These are phyloP conservation scores for Calonectria leucothoes DNA, from an alignment of 2,329 filamentous ascomycete species.

Conservation along the genomic window DNA sequence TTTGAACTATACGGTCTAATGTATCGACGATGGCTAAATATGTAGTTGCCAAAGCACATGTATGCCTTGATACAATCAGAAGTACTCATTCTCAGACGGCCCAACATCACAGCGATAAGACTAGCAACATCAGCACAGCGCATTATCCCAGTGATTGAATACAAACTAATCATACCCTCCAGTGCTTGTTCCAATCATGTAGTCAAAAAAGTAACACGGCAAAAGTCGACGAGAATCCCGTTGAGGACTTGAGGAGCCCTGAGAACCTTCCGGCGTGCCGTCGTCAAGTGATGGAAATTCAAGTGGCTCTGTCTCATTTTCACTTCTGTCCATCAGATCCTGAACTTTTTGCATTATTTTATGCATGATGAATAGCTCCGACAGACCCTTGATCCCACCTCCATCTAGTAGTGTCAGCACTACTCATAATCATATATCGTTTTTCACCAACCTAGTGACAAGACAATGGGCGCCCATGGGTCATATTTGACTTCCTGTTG, in stretches of 20 bases:
- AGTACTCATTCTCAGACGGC: background rate
- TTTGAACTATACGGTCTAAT: background rate
- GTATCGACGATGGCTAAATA: background rate
- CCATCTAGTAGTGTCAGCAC: background rate
- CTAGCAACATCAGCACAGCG: background rate
- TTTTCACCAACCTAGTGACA: background rate
- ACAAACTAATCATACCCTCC: background rate
- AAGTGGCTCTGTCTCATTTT: background rate
- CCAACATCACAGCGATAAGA: background rate
- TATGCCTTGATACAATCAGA: background rate
- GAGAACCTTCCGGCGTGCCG: no score
- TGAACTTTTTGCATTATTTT: background rate
- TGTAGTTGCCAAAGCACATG: background rate
- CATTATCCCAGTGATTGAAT: background rate
- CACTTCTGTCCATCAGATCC: background rate
- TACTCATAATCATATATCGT: no score
- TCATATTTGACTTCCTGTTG: background rate
- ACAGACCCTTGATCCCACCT: background rate
- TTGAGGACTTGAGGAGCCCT: background rate
- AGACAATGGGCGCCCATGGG: background rate
- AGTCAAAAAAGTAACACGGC: slow-evolving; percentile 5
- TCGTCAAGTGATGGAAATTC: background rate
- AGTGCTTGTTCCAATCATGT: background rate
- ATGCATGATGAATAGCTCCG: background rate
- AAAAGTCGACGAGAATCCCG: background rate